Percentiles rank a stretch among this genome's conserved stretches.
Conservation (phyloP, 768 basidiomycete genomes). For the Hysterangium stoloniferum region DNA sequence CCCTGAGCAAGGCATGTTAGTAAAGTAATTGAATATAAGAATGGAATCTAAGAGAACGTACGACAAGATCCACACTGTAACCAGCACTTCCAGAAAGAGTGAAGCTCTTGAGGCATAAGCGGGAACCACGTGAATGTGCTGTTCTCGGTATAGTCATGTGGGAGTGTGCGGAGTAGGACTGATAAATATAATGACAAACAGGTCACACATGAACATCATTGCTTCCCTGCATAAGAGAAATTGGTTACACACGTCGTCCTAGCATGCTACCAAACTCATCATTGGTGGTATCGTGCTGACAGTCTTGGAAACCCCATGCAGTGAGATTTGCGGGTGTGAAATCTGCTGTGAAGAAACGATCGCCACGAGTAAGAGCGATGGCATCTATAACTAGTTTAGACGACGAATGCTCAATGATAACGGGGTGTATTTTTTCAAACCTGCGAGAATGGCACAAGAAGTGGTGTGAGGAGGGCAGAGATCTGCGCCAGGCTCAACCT, state of each 20-base stretch:
- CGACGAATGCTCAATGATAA: not conserved
- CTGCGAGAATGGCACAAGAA: slow-evolving; percentile 76
- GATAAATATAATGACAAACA: not conserved
- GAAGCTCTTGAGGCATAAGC: slow-evolving; percentile 69
- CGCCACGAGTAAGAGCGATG: slow-evolving; percentile 64
- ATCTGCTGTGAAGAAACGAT: slow-evolving; percentile 73
- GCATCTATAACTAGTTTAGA: slow-evolving; percentile 48
- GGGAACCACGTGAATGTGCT: slow-evolving; percentile 84
- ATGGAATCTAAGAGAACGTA: not conserved
- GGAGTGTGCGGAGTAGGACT: slow-evolving; percentile 66
- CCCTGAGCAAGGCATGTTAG: not conserved
- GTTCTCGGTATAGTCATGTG: slow-evolving; percentile 57
- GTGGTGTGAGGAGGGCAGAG: slow-evolving; percentile 80
- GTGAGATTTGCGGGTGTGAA: slow-evolving; percentile 77
- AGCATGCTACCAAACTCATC: slow-evolving; percentile 73
- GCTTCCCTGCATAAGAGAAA: too few species aligned
- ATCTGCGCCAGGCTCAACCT: slow-evolving; percentile 55
- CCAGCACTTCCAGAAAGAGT: slow-evolving; percentile 44
- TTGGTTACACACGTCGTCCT: slow-evolving; percentile 32
- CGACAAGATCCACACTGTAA: slow-evolving; percentile 53
- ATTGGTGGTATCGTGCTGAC: slow-evolving; percentile 62
- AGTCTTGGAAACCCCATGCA: slow-evolving; percentile 79
- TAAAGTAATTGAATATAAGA: too few species aligned
- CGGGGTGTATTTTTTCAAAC: too few species aligned
- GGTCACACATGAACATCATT: not conserved